These are phyloP conservation scores for Syzygium oleosum DNA, from an alignment of 345 rosid genomes.

Conservation along the genomic window DNA sequence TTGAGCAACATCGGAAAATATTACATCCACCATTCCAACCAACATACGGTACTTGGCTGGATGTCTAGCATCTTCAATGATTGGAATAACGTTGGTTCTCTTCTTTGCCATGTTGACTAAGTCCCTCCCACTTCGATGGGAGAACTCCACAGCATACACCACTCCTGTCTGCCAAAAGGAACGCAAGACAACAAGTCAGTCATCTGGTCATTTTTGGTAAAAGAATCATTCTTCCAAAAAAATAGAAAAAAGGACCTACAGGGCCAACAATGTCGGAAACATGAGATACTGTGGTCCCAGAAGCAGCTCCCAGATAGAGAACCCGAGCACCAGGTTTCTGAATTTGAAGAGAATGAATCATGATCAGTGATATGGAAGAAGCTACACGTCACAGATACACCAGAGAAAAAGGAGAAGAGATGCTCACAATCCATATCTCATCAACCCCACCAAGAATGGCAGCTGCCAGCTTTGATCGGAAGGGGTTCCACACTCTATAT, in stretches of 20 bases:
- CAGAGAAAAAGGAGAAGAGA: not conserved
- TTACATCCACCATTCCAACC: slow-evolving; percentile 99
- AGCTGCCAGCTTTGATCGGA: slow-evolving; percentile 93
- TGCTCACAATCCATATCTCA: slow-evolving; percentile 83
- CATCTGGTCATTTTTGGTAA: not conserved
- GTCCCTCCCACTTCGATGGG: slow-evolving; percentile 96
- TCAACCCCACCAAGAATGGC: slow-evolving; percentile 99
- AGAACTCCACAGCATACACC: slow-evolving; percentile 95
- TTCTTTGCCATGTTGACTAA: slow-evolving; percentile 99
- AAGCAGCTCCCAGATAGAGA: slow-evolving; percentile 97
- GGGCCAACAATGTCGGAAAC: slow-evolving; percentile 97
- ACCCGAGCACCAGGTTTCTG: slow-evolving; percentile 97
- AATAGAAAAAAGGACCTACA: slow-evolving; percentile 28
- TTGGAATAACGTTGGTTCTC: slow-evolving; percentile 87
- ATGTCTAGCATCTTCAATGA: slow-evolving; percentile 98
- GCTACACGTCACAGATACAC: not conserved
- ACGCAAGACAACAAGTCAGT: not conserved
- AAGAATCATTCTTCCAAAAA: not conserved
- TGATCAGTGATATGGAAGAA: not conserved
- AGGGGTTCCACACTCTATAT: slow-evolving; percentile 96
- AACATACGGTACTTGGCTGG: slow-evolving; percentile 96
- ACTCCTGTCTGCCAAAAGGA: slow-evolving; percentile 52
- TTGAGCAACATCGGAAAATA: slow-evolving; percentile 99
- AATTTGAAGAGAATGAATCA: not conserved
- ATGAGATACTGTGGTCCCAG: slow-evolving; percentile 99